phyloP scores from a whole-genome alignment of 2,329 filamentous ascomycete species.

The Talaromyces marneffei region DNA sequence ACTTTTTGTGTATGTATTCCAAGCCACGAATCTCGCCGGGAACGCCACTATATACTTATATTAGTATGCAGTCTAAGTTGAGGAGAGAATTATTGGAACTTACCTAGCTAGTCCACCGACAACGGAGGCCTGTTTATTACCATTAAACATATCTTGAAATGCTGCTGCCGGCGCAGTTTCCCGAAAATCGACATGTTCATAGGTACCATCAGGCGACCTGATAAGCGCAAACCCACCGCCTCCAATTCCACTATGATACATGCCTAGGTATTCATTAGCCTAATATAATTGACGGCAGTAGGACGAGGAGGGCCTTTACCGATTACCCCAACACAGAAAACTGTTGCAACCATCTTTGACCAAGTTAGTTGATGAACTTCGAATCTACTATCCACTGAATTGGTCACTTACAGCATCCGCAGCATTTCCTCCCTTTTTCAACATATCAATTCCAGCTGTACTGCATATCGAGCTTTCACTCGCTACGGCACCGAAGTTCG shows the following conservation, averaged over 20 bases:
- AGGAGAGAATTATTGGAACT: neutral
- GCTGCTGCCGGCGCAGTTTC: conserved; percentile 81
- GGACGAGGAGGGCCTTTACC: conserved; percentile 34
- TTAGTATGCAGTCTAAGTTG: neutral
- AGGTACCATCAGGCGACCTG: conserved; percentile 63
- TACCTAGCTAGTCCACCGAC: conserved; percentile 64
- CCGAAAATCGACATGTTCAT: conserved; percentile 84
- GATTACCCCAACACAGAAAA: conserved; percentile 68
- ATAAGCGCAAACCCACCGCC: conserved; percentile 89
- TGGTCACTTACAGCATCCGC: conserved; percentile 56
- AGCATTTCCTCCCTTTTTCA: conserved; percentile 62
- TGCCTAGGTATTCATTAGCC: conserved; percentile 37
- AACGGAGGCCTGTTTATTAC: conserved; percentile 61
- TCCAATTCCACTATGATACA: conserved; percentile 76
- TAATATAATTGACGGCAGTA: neutral
- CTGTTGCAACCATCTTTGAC: conserved; percentile 59
- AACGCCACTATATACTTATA: conserved; percentile 40
- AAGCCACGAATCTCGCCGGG: conserved; percentile 65
- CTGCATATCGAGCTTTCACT: conserved; percentile 66
- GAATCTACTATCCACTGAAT: too few species aligned
- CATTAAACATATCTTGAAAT: conserved; percentile 76
- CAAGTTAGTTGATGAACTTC: neutral
- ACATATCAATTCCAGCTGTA: conserved; percentile 58
- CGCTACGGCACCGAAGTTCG: conserved; percentile 57
- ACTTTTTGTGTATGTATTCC: conserved; percentile 64